Percentiles rank a stretch among this genome's conserved stretches.
Conservation (phyloP, 768 basidiomycete species). For the Leccinellum luteum region DNA sequence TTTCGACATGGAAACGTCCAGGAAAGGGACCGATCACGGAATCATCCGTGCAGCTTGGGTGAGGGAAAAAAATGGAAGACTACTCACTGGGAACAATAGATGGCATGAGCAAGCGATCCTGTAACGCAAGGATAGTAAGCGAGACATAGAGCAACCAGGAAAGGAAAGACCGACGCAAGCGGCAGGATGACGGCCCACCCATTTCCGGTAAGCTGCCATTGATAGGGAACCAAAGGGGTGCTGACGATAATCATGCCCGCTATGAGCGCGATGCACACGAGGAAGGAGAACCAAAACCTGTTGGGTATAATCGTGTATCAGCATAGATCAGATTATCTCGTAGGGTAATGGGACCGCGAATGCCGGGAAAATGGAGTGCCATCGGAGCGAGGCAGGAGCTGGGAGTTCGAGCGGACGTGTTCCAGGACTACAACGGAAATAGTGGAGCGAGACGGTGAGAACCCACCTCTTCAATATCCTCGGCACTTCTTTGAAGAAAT, state of each 20-base stretch:
- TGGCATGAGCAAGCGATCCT: conserved; percentile 66
- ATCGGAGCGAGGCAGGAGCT: neutral
- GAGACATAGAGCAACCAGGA: neutral
- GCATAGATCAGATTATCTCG: conserved; percentile 6
- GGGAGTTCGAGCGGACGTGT: neutral
- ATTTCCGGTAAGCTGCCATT: conserved; percentile 59
- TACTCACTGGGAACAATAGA: conserved; percentile 70
- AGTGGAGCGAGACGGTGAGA: neutral
- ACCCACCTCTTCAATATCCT: conserved; percentile 57
- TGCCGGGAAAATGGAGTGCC: neutral
- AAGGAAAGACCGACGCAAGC: conserved; percentile 50
- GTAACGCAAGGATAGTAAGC: conserved; percentile 7
- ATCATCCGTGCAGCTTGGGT: neutral
- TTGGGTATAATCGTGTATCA: conserved; percentile 14
- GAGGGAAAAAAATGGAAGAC: conserved; percentile 14
- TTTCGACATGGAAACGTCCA: conserved; percentile 20
- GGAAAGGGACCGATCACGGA: conserved; percentile 12
- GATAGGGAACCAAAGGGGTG: conserved; percentile 53
- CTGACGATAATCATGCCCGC: conserved; percentile 61
- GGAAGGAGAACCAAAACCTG: conserved; percentile 36
- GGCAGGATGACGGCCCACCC: conserved; percentile 78
- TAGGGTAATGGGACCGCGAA: conserved; percentile 1
- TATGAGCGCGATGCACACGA: conserved; percentile 51
- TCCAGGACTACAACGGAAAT: neutral
- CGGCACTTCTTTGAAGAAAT: conserved; percentile 90